Base-by-base conservation (phyloP, 805 yeast species). In the Yamadazyma nakazawae region DNA sequence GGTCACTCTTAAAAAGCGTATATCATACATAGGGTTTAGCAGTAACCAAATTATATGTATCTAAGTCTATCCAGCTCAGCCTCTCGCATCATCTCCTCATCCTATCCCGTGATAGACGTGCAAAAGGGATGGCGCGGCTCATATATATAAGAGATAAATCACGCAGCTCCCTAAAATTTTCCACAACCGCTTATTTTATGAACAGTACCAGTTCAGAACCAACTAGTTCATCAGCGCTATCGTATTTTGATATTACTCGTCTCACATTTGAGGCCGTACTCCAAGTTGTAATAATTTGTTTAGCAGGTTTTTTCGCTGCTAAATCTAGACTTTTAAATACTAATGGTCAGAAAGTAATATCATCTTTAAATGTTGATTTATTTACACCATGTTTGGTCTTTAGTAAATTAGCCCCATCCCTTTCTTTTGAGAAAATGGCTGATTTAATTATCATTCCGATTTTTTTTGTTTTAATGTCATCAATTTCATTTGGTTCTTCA, bases 301-400 rank as follows among this genome's bases (percentile, higher is more conserved):
- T 86, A 32, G 82, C 92, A 13, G 99, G 99, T 12, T 91, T 83
- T 61, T 72, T 87, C 68, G 88, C 95, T 31, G 94, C 97, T 8
- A 77, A 79, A 52, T 61, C 80, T 10, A 90, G 92, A 1, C 66
- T 88, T 35, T 74, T 94, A 38, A 80, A 79, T 45, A 78, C 85
- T 47, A 68, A 74, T 36, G 88, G 85, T n/a, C 96, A 90, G 57
- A 88, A 87, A 61, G 75, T 79, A 37, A 76, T 92, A 17, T 83
- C 94, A 4, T 70, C 76, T 47, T 74, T 92, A 44, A 92, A 92
- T 60, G 97, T 94, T 32, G 92, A 88, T 66, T 70, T 92, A 43
- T 92, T 94, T 72, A 94, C 98, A 17, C 98, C 99, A 7, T 91
- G 96, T 56, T 80, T 92, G 73, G 90, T 92, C 56, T 94, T 92